Evolutionary conservation across 129 eudicot species (phyloP).

Genomic region (carrot (Daucus carota)): DNA sequence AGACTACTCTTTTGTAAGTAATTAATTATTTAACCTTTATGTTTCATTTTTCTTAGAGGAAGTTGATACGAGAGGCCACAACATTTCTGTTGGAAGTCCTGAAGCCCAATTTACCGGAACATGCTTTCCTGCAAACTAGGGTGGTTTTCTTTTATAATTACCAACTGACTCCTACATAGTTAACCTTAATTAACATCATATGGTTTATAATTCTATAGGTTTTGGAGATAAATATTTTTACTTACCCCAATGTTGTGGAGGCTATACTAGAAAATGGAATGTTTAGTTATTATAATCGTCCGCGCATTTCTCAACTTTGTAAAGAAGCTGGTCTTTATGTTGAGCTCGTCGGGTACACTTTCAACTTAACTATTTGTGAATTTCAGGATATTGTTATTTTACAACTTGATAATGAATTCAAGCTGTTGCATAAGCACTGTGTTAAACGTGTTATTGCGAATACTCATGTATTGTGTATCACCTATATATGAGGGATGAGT

Average conservation of each 20-base stretch:
- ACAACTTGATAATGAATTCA: no score
- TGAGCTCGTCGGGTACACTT: slow-evolving; percentile 77
- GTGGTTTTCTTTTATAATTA: slow-evolving; percentile 16
- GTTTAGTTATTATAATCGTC: slow-evolving; percentile 26
- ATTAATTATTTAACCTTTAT: not conserved
- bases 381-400: no score
- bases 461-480: no score
- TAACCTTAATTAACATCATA: not conserved
- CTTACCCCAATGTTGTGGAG: slow-evolving; percentile 94
- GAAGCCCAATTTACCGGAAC: slow-evolving; percentile 75
- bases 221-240: slow-evolving; percentile 79
- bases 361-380: no score
- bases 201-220: slow-evolving; percentile 38
- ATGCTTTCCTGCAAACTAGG: slow-evolving; percentile 76
- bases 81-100: slow-evolving; percentile 70
- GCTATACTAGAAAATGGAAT: slow-evolving; percentile 38
- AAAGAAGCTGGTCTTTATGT: slow-evolving; percentile 47
- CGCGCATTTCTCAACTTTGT: slow-evolving; percentile 26
- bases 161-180: not conserved
- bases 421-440: no score
- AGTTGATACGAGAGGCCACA: slow-evolving; percentile 78
- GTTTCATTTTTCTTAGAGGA: slow-evolving; percentile 53
- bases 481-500: no score
- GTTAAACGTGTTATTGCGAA: no score
- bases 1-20: not conserved